phyloP scores from a whole-genome alignment of 805 yeast genomes.

The Candida dajiaensis region DNA sequence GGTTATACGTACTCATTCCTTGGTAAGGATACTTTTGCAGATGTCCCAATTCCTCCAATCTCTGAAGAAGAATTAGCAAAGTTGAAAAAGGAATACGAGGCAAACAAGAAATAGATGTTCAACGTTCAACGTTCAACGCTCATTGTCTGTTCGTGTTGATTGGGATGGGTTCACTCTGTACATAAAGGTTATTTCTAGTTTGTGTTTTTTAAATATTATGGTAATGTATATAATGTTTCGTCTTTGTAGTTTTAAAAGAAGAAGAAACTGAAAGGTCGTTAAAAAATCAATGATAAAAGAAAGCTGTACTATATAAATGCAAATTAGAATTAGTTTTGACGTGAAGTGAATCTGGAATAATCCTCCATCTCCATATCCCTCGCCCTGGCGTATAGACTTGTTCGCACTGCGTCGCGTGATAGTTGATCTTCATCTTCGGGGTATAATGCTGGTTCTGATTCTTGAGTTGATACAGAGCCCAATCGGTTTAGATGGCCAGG shows the following conservation, averaged over 20 bases:
- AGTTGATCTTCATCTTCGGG: slow-evolving; percentile 1
- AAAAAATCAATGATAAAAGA: neutral
- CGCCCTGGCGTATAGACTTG: slow-evolving; percentile 17
- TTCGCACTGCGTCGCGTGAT: slow-evolving; percentile 10
- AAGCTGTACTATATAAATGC: neutral
- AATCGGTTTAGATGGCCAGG: neutral
- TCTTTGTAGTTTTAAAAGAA: too few relatives aligned
- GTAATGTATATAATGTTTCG: neutral
- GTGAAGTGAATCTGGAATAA: slow-evolving; percentile 10
- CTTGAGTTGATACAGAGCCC: neutral
- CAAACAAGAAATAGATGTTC: slow-evolving; percentile 20
- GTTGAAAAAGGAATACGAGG: slow-evolving; percentile 69
- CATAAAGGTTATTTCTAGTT: neutral
- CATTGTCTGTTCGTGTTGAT: neutral
- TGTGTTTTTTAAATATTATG: neutral
- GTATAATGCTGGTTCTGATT: neutral
- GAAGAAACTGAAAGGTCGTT: neutral
- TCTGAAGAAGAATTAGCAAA: slow-evolving; percentile 68
- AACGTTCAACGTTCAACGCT: too few relatives aligned
- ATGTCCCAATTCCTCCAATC: slow-evolving; percentile 92
- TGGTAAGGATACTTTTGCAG: slow-evolving; percentile 76
- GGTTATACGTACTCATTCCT: slow-evolving; percentile 58
- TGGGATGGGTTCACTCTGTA: neutral
- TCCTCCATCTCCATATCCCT: slow-evolving; percentile 21
- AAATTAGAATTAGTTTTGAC: neutral